phyloP scores from a whole-genome alignment of 2,329 filamentous ascomycete genomes.

The Cytospora mali region DNA sequence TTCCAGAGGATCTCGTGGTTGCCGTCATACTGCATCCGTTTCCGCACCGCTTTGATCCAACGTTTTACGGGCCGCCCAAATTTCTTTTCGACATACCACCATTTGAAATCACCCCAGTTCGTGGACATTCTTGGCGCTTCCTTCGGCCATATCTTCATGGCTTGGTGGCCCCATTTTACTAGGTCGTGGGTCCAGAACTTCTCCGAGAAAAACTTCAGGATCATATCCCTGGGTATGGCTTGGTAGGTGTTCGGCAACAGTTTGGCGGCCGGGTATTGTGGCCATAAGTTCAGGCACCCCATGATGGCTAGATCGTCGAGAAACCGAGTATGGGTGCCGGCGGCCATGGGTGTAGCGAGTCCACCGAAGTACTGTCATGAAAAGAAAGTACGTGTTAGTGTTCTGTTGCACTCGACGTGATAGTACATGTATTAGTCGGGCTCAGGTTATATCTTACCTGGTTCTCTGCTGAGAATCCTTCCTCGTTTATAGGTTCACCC shows the following conservation, averaged over 20 bases:
- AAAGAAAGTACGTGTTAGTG: background rate
- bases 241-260: background rate
- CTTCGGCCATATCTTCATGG: slow-evolving; percentile 11
- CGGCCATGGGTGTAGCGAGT: background rate
- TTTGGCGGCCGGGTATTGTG: background rate
- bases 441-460: slow-evolving; percentile 4
- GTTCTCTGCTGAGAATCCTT: slow-evolving; percentile 25
- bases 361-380: slow-evolving; percentile 8
- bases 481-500: slow-evolving; percentile 2
- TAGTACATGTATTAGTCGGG: background rate
- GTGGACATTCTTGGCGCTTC: background rate
- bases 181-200: slow-evolving; percentile 20
- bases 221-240: background rate
- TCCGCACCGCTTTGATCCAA: background rate
- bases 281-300: background rate
- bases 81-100: background rate
- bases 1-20: slow-evolving; percentile 16
- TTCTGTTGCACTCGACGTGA: background rate
- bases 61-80: slow-evolving; percentile 6
- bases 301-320: slow-evolving; percentile 6
- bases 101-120: background rate
- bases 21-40: background rate
- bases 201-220: slow-evolving; percentile 13
- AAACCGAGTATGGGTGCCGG: background rate
- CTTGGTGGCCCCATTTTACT: slow-evolving; percentile 7